Evolutionary conservation across 2,329 filamentous ascomycete genomes (phyloP), one percentile per base, ranked within the genome.

Genomic region (Penicillium glabrum): DNA sequence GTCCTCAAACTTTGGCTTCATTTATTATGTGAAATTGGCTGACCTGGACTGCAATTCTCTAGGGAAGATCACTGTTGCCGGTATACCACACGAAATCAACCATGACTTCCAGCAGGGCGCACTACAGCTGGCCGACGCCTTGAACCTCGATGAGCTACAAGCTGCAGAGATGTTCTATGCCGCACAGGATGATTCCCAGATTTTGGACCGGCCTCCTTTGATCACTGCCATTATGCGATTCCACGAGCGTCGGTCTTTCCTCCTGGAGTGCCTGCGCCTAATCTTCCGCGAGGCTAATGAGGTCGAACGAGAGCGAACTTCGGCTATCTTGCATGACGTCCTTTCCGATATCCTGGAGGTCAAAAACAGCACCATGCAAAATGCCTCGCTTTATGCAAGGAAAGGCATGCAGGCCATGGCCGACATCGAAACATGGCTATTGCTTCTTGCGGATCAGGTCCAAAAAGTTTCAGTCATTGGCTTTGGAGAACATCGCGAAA

Each of bases 91-190:
- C 74, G 79, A 83, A 23, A 80, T 99, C 77, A 97, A 96, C 75
- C 84, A 90, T 54, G 87, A 91, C 60, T 98, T 99, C 75, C 87
- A 93, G 69, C 89, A 96, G 73, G 86, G 89, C 64, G 85, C 87
- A 24, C 81, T 96, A 31, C 85, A 91, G 66, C 81, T 99, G 37
- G 90, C 93, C 54, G 93, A 98, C 73, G 90, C 91, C 65, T 81
- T 97, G 60, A 88, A 96, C 67, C 81, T 99, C 51, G 93, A 99
- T 75, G 96, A 99, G 75, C 72, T 96, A 56, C 86, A 95, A 66
- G 89, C 93, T 19, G 90, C 91, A 10, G 83, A 84, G 63, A 83
- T 95, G 49, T 85, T 96, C 56, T 79, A 96, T 51, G 86, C 88
- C 54, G 87, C 90, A 19, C 84, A 90, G 69, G 83, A 86, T 37